These are phyloP conservation scores for Quercus engelmannii DNA, from an alignment of 306 rosid genomes.

Conservation along the genomic window DNA sequence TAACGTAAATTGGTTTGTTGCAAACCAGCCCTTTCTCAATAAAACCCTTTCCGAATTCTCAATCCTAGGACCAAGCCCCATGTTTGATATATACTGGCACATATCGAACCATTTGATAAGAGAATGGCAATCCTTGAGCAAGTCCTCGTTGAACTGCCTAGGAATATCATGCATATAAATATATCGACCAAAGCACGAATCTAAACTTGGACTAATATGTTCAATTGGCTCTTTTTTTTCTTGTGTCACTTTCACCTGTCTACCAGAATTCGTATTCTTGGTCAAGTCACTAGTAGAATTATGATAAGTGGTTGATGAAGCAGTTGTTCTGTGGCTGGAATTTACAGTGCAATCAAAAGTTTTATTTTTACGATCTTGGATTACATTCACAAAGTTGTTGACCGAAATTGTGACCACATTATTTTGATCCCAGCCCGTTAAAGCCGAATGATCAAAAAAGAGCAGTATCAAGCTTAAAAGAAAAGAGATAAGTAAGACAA, in stretches of 20 bases:
- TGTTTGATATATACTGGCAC: slow-evolving; percentile 42
- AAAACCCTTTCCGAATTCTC: slow-evolving; percentile 13
- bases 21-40: slow-evolving; percentile 36
- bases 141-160: slow-evolving; percentile 41
- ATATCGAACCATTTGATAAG: slow-evolving; percentile 39
- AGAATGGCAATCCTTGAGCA: slow-evolving; percentile 36
- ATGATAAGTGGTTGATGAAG: background rate
- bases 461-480: slow-evolving; percentile 20
- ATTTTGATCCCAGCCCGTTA: slow-evolving; percentile 1
- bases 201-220: background rate
- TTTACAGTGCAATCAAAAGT: background rate
- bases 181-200: slow-evolving; percentile 42
- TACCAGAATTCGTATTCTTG: background rate
- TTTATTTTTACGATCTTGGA: background rate
- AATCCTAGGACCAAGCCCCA: slow-evolving; percentile 42
- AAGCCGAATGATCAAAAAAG: slow-evolving; percentile 26
- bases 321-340: background rate
- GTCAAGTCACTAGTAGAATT: background rate
- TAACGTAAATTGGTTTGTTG: slow-evolving; percentile 53
- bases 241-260: background rate
- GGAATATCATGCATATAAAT: slow-evolving; percentile 47
- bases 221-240: background rate
- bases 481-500: slow-evolving; percentile 28
- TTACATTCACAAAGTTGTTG: slow-evolving; percentile 13
- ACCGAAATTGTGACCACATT: slow-evolving; percentile 14